phyloP scores from a whole-genome alignment of 1,284 basidiomycete genomes.

The Polyporus tsugae region DNA sequence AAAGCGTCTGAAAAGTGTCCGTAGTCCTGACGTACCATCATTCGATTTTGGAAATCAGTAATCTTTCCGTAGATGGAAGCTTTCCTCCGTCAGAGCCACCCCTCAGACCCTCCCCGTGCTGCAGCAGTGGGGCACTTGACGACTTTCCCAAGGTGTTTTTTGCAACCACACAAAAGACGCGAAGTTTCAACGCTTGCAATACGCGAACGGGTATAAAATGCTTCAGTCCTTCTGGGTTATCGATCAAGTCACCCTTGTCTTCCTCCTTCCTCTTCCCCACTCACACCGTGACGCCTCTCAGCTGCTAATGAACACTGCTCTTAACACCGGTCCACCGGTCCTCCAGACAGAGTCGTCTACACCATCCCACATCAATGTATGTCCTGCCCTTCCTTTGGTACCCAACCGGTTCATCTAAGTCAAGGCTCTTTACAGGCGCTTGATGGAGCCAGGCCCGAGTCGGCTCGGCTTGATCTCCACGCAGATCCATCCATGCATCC shows the following conservation, averaged over 20 bases:
- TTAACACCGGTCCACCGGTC: not conserved
- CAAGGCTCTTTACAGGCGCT: not conserved
- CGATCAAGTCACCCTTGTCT: not conserved
- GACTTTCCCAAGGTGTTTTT: not conserved
- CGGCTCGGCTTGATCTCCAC: not conserved
- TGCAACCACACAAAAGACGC: not conserved
- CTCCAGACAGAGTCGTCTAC: not conserved
- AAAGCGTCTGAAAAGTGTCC: no score
- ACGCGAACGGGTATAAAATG: not conserved
- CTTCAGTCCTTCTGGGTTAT: not conserved
- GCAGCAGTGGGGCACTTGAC: not conserved
- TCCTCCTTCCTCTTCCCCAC: not conserved
- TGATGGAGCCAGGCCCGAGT: not conserved
- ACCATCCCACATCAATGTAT: not conserved
- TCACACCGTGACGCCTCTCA: no score
- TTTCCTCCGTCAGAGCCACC: not conserved
- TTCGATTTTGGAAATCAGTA: not conserved
- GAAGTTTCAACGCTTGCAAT: not conserved
- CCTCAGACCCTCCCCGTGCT: not conserved
- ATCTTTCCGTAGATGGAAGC: not conserved
- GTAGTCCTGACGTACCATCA: not conserved
- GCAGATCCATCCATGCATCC: not conserved
- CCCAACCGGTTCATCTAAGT: not conserved
- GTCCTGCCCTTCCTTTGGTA: not conserved
- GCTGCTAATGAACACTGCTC: not conserved